Base-by-base conservation (phyloP, 176 grass and related monocot genomes). In the Zoysia pacifica region DNA sequence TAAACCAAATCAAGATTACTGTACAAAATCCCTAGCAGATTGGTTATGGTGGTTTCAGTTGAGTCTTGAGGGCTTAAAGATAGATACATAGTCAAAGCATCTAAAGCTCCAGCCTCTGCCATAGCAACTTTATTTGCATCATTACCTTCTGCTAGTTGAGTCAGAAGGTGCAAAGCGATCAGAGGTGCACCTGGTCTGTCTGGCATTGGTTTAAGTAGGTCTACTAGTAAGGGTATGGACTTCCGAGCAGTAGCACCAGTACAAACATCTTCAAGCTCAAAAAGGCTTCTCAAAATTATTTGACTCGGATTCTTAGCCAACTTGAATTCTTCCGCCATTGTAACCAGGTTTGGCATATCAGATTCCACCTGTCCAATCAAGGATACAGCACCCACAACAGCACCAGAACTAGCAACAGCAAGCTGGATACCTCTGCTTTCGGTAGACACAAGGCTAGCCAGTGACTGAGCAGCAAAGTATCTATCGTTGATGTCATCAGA, bases 61-160 rank as follows among this genome's bases (percentile, higher is more conserved):
- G 91, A 91, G 81, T 93, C 87, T 88, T 97, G 91, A 36, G 94
- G 94, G 72, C 94, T 90, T 82, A 97, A 91, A 90, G 94, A 97
- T 83, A 97, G 86, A 84, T 97, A 97, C 76, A 89, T 97, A 16
- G 85, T 97, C 82, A 97, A 85, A 76, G 94, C 87, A 60, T 97
- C 94, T 18, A 97, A 54, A 35, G 86, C 91, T 82, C 94, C 94
- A 67, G 90, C 90, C 73, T 97, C 94, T 41, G 91, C 94, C 87
- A 97, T 97, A 71, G 67, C 90, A 59, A 94, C 72, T 87, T 94
- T 97, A 80, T 94, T 94, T 75, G 73, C 38, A 16, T 94, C 91
- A 20, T 78, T 94, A 35, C 83, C 83, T 81, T 92, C 87, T 5
- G 94, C 94, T 79, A 97, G 84, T 73, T 77, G 76, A 67, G 87